These are phyloP conservation scores for Solanum verrucosum DNA, from an alignment of 257 asterid genomes.

Conservation along the genomic window DNA sequence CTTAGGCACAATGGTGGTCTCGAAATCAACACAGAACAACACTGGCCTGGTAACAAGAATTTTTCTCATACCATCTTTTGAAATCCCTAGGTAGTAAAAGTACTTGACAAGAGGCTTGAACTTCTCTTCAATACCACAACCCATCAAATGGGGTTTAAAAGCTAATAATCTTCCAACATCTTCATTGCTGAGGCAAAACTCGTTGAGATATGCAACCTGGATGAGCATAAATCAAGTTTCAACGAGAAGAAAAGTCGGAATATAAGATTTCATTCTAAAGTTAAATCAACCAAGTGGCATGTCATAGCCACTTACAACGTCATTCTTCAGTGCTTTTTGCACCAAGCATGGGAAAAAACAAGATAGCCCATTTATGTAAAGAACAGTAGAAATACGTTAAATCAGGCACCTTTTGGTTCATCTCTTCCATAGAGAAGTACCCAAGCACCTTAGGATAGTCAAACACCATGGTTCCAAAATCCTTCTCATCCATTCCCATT, in stretches of 20 bases:
- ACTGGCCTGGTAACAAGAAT: conserved; percentile 70
- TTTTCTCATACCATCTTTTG: conserved; percentile 87
- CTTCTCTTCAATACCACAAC: conserved; percentile 76
- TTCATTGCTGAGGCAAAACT: conserved; percentile 67
- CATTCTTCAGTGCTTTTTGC: background rate
- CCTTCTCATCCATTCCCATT: conserved; percentile 73
- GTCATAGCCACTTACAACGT: background rate
- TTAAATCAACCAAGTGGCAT: background rate
- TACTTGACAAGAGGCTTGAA: conserved; percentile 91
- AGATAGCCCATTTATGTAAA: background rate
- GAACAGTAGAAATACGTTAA: background rate
- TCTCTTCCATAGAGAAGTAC: conserved; percentile 74
- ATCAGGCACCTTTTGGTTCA: conserved; percentile 69
- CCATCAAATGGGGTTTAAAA: conserved; percentile 87
- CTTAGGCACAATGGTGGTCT: conserved; percentile 74
- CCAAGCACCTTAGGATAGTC: conserved; percentile 92
- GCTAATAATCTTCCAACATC: conserved; percentile 82
- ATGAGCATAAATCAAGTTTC: background rate
- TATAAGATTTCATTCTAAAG: background rate
- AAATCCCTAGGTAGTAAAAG: conserved; percentile 80
- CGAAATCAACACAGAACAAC: conserved; percentile 74
- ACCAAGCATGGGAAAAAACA: background rate
- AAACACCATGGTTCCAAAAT: conserved; percentile 91
- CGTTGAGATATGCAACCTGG: conserved; percentile 75
- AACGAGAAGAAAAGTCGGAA: background rate